A percentile compares a stretch with the other conserved stretches of the same genome.
phyloP scores from a whole-genome alignment of 2,329 filamentous ascomycete species.

The Metarhizium robertsii region DNA sequence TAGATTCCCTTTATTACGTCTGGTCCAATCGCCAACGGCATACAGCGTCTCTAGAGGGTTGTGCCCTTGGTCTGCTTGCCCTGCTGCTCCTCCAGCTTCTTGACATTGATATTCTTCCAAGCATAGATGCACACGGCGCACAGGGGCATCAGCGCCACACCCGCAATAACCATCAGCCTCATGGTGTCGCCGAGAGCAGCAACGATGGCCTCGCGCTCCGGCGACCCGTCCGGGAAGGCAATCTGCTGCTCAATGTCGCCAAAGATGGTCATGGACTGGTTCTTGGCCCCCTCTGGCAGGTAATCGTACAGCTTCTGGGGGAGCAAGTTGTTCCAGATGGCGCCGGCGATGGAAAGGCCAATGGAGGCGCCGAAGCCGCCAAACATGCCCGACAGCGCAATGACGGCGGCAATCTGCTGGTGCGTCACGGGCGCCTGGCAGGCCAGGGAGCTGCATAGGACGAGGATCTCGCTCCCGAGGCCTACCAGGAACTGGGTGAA shows the following conservation, averaged over 20 bases:
- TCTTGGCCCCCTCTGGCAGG: slow-evolving; percentile 28
- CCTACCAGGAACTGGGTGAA: slow-evolving; percentile 41
- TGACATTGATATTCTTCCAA: slow-evolving; percentile 32
- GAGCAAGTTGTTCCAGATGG: slow-evolving; percentile 50
- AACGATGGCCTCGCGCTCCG: slow-evolving; percentile 46
- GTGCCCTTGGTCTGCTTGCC: slow-evolving; percentile 22
- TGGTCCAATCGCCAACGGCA: no score
- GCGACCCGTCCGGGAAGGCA: slow-evolving; percentile 34
- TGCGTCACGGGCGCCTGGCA: slow-evolving; percentile 39
- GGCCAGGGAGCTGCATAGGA: slow-evolving; percentile 20
- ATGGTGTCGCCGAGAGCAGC: slow-evolving; percentile 37
- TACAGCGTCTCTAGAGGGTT: slow-evolving; percentile 8
- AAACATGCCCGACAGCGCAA: slow-evolving; percentile 48
- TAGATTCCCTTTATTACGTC: no score
- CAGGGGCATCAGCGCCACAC: slow-evolving; percentile 26
- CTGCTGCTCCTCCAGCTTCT: slow-evolving; percentile 19
- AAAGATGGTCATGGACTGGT: slow-evolving; percentile 26
- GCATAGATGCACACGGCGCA: slow-evolving; percentile 24
- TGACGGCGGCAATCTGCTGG: slow-evolving; percentile 44
- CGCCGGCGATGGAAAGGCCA: slow-evolving; percentile 48
- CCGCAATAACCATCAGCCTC: slow-evolving; percentile 31
- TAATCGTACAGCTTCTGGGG: slow-evolving; percentile 28
- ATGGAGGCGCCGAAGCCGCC: slow-evolving; percentile 49
- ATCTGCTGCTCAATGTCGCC: slow-evolving; percentile 43
- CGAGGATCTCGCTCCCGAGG: background rate